A percentile compares a stretch with the other conserved stretches of the same genome.
Conservation (phyloP, 116 monocot species). For the Cymodocea nodosa region DNA sequence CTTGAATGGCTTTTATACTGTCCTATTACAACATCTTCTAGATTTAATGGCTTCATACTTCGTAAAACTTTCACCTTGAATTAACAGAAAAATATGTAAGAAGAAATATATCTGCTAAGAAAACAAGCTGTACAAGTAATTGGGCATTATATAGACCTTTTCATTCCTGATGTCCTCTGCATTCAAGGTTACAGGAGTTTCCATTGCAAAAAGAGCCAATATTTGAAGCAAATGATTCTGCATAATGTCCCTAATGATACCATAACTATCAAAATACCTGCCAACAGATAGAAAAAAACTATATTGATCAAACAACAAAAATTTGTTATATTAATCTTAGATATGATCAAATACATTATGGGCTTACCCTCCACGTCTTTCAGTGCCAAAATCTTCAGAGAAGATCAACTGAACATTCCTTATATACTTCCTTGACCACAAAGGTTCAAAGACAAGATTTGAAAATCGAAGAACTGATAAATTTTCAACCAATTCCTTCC, state of each 20-base stretch:
- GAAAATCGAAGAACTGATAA: constrained; percentile 95
- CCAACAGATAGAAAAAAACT: neutral
- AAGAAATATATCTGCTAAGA: no score
- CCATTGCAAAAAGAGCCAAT: constrained; percentile 94
- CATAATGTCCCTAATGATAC: constrained; percentile 96
- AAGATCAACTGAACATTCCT: constrained; percentile 94
- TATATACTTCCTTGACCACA: constrained; percentile 97
- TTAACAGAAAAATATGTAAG: neutral
- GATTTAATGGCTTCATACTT: constrained; percentile 71
- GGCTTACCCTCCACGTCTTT: constrained; percentile 97
- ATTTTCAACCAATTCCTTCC: constrained; percentile 98
- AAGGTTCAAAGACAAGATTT: constrained; percentile 92
- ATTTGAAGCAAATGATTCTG: constrained; percentile 99
- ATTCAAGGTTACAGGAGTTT: constrained; percentile 89
- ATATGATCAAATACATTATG: neutral
- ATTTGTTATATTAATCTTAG: no score
- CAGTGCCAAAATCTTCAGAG: constrained; percentile 97
- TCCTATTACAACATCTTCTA: constrained; percentile 74
- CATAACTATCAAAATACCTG: constrained; percentile 92
- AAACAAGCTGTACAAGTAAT: no score
- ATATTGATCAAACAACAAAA: no score
- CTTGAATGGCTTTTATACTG: constrained; percentile 86
- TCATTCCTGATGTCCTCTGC: constrained; percentile 96
- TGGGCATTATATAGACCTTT: constrained; percentile 32
- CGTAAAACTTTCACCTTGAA: constrained; percentile 85